Base-by-base conservation (phyloP, 2,329 filamentous ascomycete species). In the Talaromyces sp. region DNA sequence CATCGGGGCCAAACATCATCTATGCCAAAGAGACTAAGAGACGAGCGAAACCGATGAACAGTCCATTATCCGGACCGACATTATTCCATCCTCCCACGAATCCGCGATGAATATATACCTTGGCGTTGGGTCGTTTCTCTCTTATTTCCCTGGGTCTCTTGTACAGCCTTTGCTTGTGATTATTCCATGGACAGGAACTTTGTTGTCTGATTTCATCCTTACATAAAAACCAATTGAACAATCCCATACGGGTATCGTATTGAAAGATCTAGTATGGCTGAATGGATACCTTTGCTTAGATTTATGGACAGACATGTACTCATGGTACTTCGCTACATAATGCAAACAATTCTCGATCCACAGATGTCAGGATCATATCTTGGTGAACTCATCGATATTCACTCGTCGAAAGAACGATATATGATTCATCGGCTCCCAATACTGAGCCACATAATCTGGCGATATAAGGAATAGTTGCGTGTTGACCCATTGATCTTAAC, bases 391-490 rank as follows among this genome's bases (percentile, higher is more conserved):
- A 59, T 79, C 77, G 52, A 80, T 73, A 64, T 81, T 70, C 54
- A 80, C 72, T 23, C 79, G 73, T 46, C 76, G 73, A 66, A 76
- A 80, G 63, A 78, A 81, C 1, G 78, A 77, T 35, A 80, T 73
- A 62, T 80, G 78, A 2, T 75, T 76, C 70, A 79, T 75, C n/a
- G 74, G 71, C 57, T 90, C 79, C 93, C 93, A 97, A 72, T 92
- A 89, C 72, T 93, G 91, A 2, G 92, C 93, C 61, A 97, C 73
- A 44, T 84, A 82, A 71, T 96, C 81, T n/a, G 86, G 84, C 1
- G 89, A 92, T 42, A 96, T 82, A 39, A 97, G 81, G 56, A 96
- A 86, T 23, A 97, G 81, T 67, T 93, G 86, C 0, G 88, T 88
- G 2, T 87, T 81, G 57, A 93, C 89, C 68, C 86, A 96, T 63